Conservation (phyloP, 139 green algal species). For the Parachlorella kessleri region DNA sequence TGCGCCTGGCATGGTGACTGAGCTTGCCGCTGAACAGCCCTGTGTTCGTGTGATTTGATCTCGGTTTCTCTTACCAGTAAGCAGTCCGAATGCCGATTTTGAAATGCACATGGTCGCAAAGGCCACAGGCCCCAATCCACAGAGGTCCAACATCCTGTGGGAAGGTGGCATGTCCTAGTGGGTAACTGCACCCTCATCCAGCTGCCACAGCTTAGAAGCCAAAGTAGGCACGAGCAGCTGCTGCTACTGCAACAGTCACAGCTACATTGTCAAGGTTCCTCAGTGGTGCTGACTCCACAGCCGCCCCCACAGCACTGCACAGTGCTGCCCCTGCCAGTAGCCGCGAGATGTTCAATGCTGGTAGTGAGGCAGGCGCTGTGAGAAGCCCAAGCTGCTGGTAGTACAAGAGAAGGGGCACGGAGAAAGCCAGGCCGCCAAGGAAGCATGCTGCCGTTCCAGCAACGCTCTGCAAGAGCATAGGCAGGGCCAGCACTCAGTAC, state of each 20-base stretch:
- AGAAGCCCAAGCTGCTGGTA: neutral
- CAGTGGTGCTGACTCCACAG: slow-evolving; percentile 28
- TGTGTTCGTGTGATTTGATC: too few relatives aligned
- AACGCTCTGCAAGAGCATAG: neutral
- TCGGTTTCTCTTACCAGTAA: too few relatives aligned
- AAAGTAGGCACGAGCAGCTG: slow-evolving; percentile 15
- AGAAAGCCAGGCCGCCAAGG: slow-evolving; percentile 6
- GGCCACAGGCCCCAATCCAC: too few relatives aligned
- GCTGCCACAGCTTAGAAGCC: neutral
- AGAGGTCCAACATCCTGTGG: too few relatives aligned
- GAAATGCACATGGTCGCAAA: too few relatives aligned
- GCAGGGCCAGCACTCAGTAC: too few relatives aligned
- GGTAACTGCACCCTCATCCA: too few relatives aligned
- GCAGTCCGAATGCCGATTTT: too few relatives aligned
- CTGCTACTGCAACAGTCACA: neutral
- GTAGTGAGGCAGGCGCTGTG: neutral
- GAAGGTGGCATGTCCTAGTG: too few relatives aligned
- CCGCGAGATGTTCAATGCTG: neutral
- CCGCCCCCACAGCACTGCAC: slow-evolving; percentile 7
- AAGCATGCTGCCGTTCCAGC: slow-evolving; percentile 24
- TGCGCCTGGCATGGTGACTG: too few relatives aligned
- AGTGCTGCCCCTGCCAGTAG: slow-evolving; percentile 5
- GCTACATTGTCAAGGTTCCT: slow-evolving; percentile 23
- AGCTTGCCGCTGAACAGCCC: too few relatives aligned
- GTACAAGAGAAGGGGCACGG: slow-evolving; percentile 5